A percentile compares a stretch with the other conserved stretches of the same genome.
These are phyloP conservation scores for Acer yangbiense DNA, from an alignment of 345 rosid species.

Conservation along the genomic window DNA sequence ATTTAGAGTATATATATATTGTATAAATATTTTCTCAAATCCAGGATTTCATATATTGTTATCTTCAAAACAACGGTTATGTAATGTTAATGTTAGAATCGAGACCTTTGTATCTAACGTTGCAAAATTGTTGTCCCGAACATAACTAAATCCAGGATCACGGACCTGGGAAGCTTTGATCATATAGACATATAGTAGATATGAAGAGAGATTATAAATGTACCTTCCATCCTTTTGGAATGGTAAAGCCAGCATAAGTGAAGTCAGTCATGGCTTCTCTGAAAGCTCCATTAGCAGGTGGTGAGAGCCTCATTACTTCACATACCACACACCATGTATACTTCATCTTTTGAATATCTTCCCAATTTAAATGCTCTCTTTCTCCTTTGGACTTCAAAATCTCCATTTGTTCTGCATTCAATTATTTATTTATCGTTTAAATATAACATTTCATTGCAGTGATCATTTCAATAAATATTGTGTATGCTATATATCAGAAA, in stretches of 20 bases:
- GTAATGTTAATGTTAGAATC: too few relatives aligned
- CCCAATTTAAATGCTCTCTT: conserved; percentile 27
- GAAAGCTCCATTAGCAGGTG: conserved; percentile 27
- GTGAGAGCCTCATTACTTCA: conserved; percentile 29
- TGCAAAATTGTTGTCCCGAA: too few relatives aligned
- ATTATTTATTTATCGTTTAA: too few relatives aligned
- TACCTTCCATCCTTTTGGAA: conserved; percentile 43
- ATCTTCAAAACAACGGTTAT: too few relatives aligned
- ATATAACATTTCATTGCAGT: too few relatives aligned
- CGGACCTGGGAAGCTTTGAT: not conserved
- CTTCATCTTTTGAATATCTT: conserved; percentile 36
- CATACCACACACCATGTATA: conserved; percentile 30
- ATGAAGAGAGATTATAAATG: not conserved
- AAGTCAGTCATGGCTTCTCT: conserved; percentile 34
- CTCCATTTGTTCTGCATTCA: conserved; percentile 26
- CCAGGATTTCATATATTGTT: too few relatives aligned
- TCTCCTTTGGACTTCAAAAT: conserved; percentile 18
- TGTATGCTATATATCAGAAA: too few relatives aligned
- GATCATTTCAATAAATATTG: too few relatives aligned
- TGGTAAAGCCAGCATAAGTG: conserved; percentile 23
- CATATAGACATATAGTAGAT: not conserved
- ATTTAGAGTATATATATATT: too few relatives aligned
- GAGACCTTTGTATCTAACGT: too few relatives aligned
- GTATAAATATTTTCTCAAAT: too few relatives aligned
- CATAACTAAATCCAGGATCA: not conserved